Percentiles rank a stretch among this genome's conserved stretches.
Conservation (phyloP, 805 yeast genomes). For the Limtongia smithiae region DNA sequence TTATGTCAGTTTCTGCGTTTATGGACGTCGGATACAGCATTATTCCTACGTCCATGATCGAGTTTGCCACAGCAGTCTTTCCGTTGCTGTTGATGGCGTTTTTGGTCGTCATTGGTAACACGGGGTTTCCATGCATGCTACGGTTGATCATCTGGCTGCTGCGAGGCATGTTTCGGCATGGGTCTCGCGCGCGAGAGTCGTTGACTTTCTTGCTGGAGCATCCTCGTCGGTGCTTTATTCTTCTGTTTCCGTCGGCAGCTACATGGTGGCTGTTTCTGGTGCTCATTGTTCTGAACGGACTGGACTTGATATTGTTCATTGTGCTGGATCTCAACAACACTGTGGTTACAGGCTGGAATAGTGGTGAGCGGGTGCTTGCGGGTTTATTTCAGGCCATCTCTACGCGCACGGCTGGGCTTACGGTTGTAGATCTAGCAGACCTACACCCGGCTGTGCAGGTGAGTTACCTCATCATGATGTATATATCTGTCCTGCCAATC, state of each 20-base stretch:
- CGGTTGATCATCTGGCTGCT: slow-evolving; percentile 79
- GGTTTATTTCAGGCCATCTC: slow-evolving; percentile 89
- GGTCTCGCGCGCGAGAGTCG: slow-evolving; percentile 53
- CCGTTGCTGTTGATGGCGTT: slow-evolving; percentile 60
- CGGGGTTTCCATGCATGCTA: slow-evolving; percentile 84
- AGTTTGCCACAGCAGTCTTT: slow-evolving; percentile 63
- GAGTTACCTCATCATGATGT: slow-evolving; percentile 95
- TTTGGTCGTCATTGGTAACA: slow-evolving; percentile 86
- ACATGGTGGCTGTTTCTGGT: slow-evolving; percentile 92
- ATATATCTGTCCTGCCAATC: slow-evolving; percentile 90
- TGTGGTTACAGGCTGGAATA: slow-evolving; percentile 52
- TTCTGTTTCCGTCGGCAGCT: slow-evolving; percentile 85
- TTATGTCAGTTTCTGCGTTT: slow-evolving; percentile 74
- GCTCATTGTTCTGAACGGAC: slow-evolving; percentile 63
- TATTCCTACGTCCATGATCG: slow-evolving; percentile 73
- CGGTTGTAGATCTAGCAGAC: slow-evolving; percentile 62
- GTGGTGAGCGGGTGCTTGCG: slow-evolving; percentile 68
- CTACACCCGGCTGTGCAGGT: slow-evolving; percentile 92
- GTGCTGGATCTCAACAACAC: slow-evolving; percentile 63
- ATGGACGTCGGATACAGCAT: slow-evolving; percentile 82
- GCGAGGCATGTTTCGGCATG: slow-evolving; percentile 62
- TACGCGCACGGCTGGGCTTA: slow-evolving; percentile 91
- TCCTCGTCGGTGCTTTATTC: slow-evolving; percentile 94
- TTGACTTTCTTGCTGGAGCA: slow-evolving; percentile 85
- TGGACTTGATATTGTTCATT: slow-evolving; percentile 77